Percentiles rank a stretch among this genome's conserved stretches.
Conservation (phyloP, 2,329 filamentous ascomycete genomes). For the Sarocladiaceae sp. region DNA sequence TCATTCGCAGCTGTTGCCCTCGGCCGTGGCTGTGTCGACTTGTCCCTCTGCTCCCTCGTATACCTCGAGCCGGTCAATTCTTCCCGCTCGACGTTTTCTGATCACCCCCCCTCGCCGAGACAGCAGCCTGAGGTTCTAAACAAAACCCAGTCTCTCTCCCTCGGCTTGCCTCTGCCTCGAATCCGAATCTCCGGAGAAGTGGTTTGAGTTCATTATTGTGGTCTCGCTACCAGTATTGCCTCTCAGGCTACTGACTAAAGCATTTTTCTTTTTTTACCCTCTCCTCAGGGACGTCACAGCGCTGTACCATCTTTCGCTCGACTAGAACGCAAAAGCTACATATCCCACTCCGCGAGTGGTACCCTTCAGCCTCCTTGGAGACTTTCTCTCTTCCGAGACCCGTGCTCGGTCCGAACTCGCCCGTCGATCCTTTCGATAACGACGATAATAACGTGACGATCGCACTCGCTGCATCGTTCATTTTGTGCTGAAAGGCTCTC, state of each 20-base stretch:
- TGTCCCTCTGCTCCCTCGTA: background rate
- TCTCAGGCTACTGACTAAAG: slow-evolving; percentile 5
- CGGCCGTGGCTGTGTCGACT: slow-evolving; percentile 8
- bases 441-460: background rate
- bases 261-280: slow-evolving; percentile 7
- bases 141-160: slow-evolving; percentile 6
- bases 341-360: background rate
- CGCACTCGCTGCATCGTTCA: background rate
- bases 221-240: background rate
- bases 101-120: background rate
- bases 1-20: slow-evolving; percentile 2
- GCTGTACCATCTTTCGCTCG: too few relatives aligned
- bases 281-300: background rate
- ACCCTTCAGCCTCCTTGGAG: background rate
- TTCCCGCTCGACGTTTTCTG: background rate
- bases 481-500: background rate
- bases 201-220: background rate
- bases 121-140: slow-evolving; percentile 9
- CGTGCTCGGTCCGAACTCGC: slow-evolving; percentile 1
- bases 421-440: background rate
- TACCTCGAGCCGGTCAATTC: slow-evolving; percentile 7
- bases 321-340: too few relatives aligned
- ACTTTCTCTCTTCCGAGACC: slow-evolving; percentile 1
- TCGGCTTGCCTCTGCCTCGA: background rate
- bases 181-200: background rate